Evolutionary conservation across 192 early-diverging fungal genomes (phyloP).

Genomic region (Coemansia sp.): DNA sequence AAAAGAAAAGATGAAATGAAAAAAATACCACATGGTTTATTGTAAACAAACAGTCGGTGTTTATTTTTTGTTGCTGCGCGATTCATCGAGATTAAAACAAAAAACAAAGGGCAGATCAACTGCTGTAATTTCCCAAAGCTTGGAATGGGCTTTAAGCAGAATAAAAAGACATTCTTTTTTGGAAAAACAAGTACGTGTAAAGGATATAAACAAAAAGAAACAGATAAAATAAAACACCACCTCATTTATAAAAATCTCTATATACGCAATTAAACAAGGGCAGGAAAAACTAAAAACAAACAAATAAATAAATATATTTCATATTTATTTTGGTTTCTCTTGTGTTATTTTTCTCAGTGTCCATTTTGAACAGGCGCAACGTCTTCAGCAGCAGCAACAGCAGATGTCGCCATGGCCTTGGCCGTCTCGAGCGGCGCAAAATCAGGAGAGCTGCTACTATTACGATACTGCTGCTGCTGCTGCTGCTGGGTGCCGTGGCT

Average conservation of each 20-base stretch:
- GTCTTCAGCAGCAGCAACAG: slow-evolving; percentile 19
- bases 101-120: not conserved
- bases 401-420: not conserved
- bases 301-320: not conserved
- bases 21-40: not conserved
- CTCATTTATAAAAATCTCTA: not conserved
- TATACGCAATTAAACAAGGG: not conserved
- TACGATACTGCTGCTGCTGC: not conserved
- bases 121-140: no score
- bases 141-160: no score
- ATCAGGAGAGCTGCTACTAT: slow-evolving; percentile 20
- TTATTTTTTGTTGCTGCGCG: slow-evolving; percentile 11
- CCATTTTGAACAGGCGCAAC: slow-evolving; percentile 16
- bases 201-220: not conserved
- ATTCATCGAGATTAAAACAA: not conserved
- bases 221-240: not conserved
- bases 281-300: no score
- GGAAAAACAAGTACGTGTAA: not conserved
- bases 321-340: no score
- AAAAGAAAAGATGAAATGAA: not conserved
- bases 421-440: slow-evolving; percentile 6
- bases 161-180: no score
- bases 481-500: not conserved
- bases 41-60: slow-evolving; percentile 1
- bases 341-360: slow-evolving; percentile 12